Evolutionary conservation across 306 rosid genomes (phyloP), one percentile per base, ranked within the genome.

Genomic region (barrel medic (Medicago truncatula)): DNA sequence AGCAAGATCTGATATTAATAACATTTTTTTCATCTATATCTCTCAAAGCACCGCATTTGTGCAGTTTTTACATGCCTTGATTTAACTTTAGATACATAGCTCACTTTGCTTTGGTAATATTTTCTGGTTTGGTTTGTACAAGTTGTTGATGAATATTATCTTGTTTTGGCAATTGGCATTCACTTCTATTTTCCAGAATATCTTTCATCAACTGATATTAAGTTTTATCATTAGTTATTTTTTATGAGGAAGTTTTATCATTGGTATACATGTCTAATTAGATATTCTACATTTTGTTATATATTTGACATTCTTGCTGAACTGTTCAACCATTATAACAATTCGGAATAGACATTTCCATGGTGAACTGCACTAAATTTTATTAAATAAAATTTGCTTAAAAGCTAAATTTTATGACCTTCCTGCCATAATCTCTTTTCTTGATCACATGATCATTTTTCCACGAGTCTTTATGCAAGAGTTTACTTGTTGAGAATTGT

Each of bases 291-390:
- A 58, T 68, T 57, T 57, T 66, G 46, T 9, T 39, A 69, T 75
- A 47, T 49, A 28, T 40, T 68, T 57, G 43, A 60, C 61, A 60
- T 68, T 69, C 67, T 69, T 40, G 39, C 14, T 36, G 39, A 38
- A 13, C 43, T 74, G 16, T 38, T 64, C 56, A 64, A 64, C 58
- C 63, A 65, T 65, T 64, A n/a, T 39, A 71, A 56, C 75, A 56
- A 71, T 62, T 25, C 67, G 62, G 41, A 46, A 62, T 61, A 58
- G 83, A 12, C 80, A 70, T 78, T 75, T 62, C 23, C 50, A 9
- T 67, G 70, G 62, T 61, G 16, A 43, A 40, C 67, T 68, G 38
- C 62, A 4, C 11, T 28, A 13, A 53, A 20, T 5, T 57, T 61
- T 20, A 3, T 66, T 5, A 20, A 43, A 66, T 5, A 34, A 31